Conservation (phyloP, 495 filamentous ascomycete genomes). For the Acidomyces sp. region DNA sequence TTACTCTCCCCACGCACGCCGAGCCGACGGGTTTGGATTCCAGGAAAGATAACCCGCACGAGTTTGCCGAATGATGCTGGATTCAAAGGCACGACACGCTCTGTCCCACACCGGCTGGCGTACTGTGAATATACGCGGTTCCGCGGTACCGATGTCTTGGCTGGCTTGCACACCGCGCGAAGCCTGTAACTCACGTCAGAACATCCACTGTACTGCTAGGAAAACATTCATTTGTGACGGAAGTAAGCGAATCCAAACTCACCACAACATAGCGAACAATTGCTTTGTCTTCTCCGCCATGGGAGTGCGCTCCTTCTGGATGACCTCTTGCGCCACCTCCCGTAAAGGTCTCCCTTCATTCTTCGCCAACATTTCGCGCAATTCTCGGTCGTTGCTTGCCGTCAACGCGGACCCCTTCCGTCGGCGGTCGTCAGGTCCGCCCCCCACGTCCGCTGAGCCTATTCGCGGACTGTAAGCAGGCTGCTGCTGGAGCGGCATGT, state of each 20-base stretch:
- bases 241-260: slow-evolving; percentile 23
- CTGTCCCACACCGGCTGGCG: slow-evolving; percentile 74
- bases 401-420: slow-evolving; percentile 59
- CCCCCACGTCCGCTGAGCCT: slow-evolving; percentile 12
- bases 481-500: slow-evolving; percentile 7
- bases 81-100: slow-evolving; percentile 84
- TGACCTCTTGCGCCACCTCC: slow-evolving; percentile 70
- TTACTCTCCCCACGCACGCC: slow-evolving; percentile 95
- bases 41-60: slow-evolving; percentile 88
- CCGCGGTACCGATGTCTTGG: slow-evolving; percentile 72
- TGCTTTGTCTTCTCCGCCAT: slow-evolving; percentile 91
- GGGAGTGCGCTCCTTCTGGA: slow-evolving; percentile 59
- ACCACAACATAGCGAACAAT: slow-evolving; percentile 98
- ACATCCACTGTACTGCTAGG: neutral
- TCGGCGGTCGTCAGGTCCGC: slow-evolving; percentile 40
- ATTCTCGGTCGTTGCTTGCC: slow-evolving; percentile 79
- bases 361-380: slow-evolving; percentile 66
- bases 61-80: slow-evolving; percentile 96
- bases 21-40: slow-evolving; percentile 77
- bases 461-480: slow-evolving; percentile 9
- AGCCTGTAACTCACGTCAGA: slow-evolving; percentile 46
- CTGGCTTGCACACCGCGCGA: slow-evolving; percentile 63
- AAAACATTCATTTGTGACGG: neutral
- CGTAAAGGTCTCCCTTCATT: slow-evolving; percentile 63
- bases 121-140: slow-evolving; percentile 91